Base-by-base conservation (phyloP, 1,284 basidiomycete species). In the Athelia sp. region DNA sequence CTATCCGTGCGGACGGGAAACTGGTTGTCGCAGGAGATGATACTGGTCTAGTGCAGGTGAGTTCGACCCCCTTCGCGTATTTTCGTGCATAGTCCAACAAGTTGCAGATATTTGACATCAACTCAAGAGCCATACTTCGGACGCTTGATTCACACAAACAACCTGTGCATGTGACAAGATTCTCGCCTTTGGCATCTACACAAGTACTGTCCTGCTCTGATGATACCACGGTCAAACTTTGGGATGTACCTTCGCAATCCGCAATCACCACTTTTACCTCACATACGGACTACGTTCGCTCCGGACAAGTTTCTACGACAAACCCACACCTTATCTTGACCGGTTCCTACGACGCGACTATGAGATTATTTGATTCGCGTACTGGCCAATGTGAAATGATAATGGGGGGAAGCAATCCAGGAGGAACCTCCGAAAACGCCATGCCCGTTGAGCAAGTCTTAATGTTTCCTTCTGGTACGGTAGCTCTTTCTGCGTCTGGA, bases 1-100 rank as follows among this genome's bases (percentile, higher is more conserved):
- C 81, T 59, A 93, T 98, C 52, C 81, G 97, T 48, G 80, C 79
- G 47, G 97, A 99, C 67, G 97, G 96, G 22, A 97, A 96, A 65
- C 79, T 99, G 34, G 82, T 98, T 23, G 89, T 98, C 0, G 96
- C 95, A 0, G 96, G 93, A 49, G 93, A 98, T 61, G 96, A 99
- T 65, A 89, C 86, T 53, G 97, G 96, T 9, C 67, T 95, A 13
- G 82, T 99, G 21, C 97, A 99, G 75, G 91, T 87, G 56, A 46
- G 68, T 60, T 10, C 35, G 14, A n/a, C n/a, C 13, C 21, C 26
- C 47, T 47, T n/a, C 24, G 46, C 44, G 17, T 42, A 46, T 36
- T 14, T 38, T n/a, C 23, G 24, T 26, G 22, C 15, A 8, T 40
- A 22, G 4, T 45, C 60, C 50, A 58, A 26, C 43, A 48, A 47